Base-by-base conservation (phyloP, 352 stramenopile species). In the Phytophthora sp. region DNA sequence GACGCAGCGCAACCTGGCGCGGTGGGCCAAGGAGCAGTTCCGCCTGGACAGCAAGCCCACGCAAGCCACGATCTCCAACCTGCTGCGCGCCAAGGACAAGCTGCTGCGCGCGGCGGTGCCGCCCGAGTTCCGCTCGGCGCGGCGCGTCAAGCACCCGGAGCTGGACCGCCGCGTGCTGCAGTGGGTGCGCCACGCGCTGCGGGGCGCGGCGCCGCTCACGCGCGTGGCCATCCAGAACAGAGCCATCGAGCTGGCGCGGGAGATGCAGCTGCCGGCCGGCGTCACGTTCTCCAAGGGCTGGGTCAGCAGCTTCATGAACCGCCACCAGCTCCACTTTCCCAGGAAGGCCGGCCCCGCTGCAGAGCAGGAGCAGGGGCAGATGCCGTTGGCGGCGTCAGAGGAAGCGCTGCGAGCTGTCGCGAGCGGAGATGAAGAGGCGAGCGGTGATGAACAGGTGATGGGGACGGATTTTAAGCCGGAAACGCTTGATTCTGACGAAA, bases 21-120 rank as follows among this genome's bases (percentile, higher is more conserved):
- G 74, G 15, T 89, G 80, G 80, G 72, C 78, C 10, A 78, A 74
- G 45, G 75, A 88, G 52, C 59, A 76, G 55, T 87, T 89, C 53
- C 49, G 63, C 18, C 69, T 88, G 23, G 45, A 62, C 32, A 72
- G 37, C 4, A 77, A 74, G 49, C 81, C 78, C n/a, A 87, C 76
- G 24, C 78, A 87, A 54, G 77, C 77, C 49, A 87, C 80, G 12
- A 87, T 89, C 66, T 89, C 80, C 39, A 88, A 89, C 53, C 73
- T 87, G 23, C 52, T 89, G 49, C 69, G 76, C 34, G 49, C 52
- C 34, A 76, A 77, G 48, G 68, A 84, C 21, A 78, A 79, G 28
- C 69, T 87, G 41, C 65, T 80, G 56, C 69, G 18, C 27, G 63
- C 71, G 27, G 66, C 66, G 15, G 77, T 84, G 46, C 76, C 77